phyloP scores from a whole-genome alignment of 2,329 filamentous ascomycete species.

The Talaromyces verruculosus region DNA sequence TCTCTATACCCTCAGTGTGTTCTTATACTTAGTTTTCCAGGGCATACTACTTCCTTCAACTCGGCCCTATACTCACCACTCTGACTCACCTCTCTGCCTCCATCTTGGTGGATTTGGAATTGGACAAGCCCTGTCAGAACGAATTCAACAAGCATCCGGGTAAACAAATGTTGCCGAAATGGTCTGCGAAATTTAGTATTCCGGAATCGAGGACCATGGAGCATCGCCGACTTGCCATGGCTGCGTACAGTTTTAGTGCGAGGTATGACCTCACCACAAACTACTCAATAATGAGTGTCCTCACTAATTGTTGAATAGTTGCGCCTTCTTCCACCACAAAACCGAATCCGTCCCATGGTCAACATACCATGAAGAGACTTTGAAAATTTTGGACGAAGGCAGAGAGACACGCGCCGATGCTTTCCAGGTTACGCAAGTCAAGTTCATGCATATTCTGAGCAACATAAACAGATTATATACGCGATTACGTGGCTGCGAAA shows the following conservation, averaged over 20 bases:
- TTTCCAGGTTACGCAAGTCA: constrained; percentile 41
- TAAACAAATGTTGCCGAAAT: constrained; percentile 2
- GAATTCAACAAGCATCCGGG: constrained; percentile 13
- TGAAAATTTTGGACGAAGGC: constrained; percentile 48
- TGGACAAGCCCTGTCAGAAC: constrained; percentile 23
- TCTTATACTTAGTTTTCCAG: not conserved
- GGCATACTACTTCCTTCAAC: constrained; percentile 19
- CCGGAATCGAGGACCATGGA: constrained; percentile 43
- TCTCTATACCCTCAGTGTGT: not conserved
- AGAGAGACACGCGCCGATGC: constrained; percentile 53
- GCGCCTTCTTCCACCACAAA: constrained; percentile 47
- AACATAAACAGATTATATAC: constrained; percentile 9
- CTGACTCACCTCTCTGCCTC: constrained; percentile 24
- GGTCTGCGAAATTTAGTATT: constrained; percentile 11
- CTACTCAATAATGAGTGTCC: not conserved
- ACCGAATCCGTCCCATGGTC: constrained; percentile 59
- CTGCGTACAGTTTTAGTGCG: constrained; percentile 48
- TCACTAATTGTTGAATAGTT: constrained; percentile 31
- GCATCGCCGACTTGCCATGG: constrained; percentile 52
- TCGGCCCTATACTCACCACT: constrained; percentile 23
- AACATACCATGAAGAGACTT: constrained; percentile 57
- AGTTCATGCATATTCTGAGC: constrained; percentile 23
- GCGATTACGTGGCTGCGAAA: constrained; percentile 12
- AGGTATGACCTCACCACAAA: constrained; percentile 31
- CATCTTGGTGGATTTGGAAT: constrained; percentile 23